Base-by-base conservation (phyloP, 345 rosid genomes). In the Barbarea vulgaris region DNA sequence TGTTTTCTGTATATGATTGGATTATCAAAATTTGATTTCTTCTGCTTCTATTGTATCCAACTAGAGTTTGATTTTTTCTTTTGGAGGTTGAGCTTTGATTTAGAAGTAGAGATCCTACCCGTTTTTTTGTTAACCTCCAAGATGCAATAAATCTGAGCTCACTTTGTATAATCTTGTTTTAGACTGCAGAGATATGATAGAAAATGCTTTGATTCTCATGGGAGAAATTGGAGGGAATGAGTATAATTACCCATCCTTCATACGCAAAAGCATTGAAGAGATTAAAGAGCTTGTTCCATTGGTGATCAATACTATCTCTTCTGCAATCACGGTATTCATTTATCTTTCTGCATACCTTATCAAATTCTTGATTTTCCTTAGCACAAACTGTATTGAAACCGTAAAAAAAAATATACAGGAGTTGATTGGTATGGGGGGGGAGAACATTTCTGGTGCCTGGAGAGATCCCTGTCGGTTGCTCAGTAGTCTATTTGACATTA, bases 181-280 rank as follows among this genome's bases (percentile, higher is more conserved):
- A 74, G 78, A 57, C 2, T 78, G 86, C 39, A 68, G 55, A 78
- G 53, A 69, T 25, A 63, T 79, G n/a, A n/a, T n/a, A n/a, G n/a
- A n/a, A n/a, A n/a, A n/a, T n/a, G n/a, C n/a, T n/a, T n/a, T n/a
- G n/a, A n/a, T n/a, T n/a, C n/a, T n/a, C n/a, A n/a, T n/a, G n/a
- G n/a, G n/a, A n/a, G n/a, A n/a, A n/a, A n/a, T 87, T 33, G 91
- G 89, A 50, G 89, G 91, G 4, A 87, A 87, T 10, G 89, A 87
- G 17, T 85, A 82, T 66, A 79, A 78, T 13, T 36, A 75, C 41
- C 72, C 70, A 0, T 70, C 83, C 55, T 39, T 65, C 8, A 2
- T 0, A 18, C 39, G 63, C 28, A 70, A 44, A 67, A 28, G 24
- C 64, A 9, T 36, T n/a, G 72, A 77, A 47, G 79, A 60, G 41